Evolutionary conservation across 441 rosid genomes (phyloP), one percentile per base, ranked within the genome.

Genomic region (Populus hybrid): DNA sequence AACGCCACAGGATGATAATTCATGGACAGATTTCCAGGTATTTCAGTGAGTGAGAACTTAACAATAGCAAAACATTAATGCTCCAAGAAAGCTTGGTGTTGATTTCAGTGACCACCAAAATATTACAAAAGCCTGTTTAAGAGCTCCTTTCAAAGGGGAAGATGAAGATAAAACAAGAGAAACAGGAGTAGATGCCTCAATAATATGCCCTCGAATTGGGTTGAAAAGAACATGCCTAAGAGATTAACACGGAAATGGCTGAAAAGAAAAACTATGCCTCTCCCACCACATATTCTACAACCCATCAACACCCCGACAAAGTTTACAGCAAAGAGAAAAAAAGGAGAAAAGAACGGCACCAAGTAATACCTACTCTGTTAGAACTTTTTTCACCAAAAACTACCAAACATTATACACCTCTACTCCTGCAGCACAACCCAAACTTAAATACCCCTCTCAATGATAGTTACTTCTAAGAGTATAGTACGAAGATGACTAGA

Each of bases 341-440:
- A 28, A 53, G 64, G 34, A 67, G 70, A 36, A 64, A 79, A 77
- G 79, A 74, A 34, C 71, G 69, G 75, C 38, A 38, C 26, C 64
- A 77, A 71, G 80, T 72, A 76, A 83, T 72, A 69, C 72, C 85
- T 85, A 81, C 28, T 67, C 30, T 74, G 85, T 81, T 83, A 81
- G 81, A 81, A 69, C 71, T 40, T 32, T 80, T 71, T 78, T 72
- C 73, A 35, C 74, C 82, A 77, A 72, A 35, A 59, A 76, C 82
- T 77, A 78, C 84, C 75, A 59, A 81, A 75, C 82, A 78, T 81
- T 68, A 73, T 83, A 84, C 83, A 77, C 79, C 72, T 77, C 84
- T 73, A 77, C 74, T 85, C 85, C 83, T 67, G 78, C 64, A 24
- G 61, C 61, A 76, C 70, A 75, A 67, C 73, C 78, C 78, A 71